Conservation (phyloP, 805 yeast genomes). For the Candida broadrunensis region DNA sequence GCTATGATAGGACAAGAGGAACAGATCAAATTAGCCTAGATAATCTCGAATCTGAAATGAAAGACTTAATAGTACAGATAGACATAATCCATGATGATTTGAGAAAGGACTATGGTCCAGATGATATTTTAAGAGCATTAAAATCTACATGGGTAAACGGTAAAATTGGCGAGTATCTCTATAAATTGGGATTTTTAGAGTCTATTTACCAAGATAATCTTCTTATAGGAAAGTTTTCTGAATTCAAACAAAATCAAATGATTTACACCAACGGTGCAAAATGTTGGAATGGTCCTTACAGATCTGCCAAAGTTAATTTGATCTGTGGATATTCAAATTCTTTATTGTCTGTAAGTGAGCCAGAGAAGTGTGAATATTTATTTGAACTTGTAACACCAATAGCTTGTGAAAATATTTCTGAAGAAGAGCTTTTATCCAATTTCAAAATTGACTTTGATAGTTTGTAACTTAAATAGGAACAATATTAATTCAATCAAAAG, state of each 20-base stretch:
- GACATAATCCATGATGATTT: constrained; percentile 18
- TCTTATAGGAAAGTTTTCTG: constrained; percentile 47
- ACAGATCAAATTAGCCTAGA: not conserved
- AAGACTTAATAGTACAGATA: constrained; percentile 11
- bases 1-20: not conserved
- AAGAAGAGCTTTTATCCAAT: constrained; percentile 20
- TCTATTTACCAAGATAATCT: constrained; percentile 54
- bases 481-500: constrained; percentile 47
- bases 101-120: constrained; percentile 49
- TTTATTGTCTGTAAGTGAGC: constrained; percentile 73
- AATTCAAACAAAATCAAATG: constrained; percentile 23
- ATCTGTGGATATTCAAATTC: constrained; percentile 62
- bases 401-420: constrained; percentile 32
- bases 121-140: constrained; percentile 62
- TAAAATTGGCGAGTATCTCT: constrained; percentile 67
- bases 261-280: constrained; percentile 62
- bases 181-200: constrained; percentile 58
- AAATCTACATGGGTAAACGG: constrained; percentile 45
- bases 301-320: constrained; percentile 64
- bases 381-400: constrained; percentile 35
- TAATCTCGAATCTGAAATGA: constrained; percentile 12
- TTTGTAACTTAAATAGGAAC: constrained; percentile 8
- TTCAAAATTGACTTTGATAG: constrained; percentile 24
- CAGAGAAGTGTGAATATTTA: constrained; percentile 79
- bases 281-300: constrained; percentile 93